These are phyloP conservation scores for Hyaloraphidium curvatum DNA, from an alignment of 192 early-diverging fungal genomes.

Conservation along the genomic window DNA sequence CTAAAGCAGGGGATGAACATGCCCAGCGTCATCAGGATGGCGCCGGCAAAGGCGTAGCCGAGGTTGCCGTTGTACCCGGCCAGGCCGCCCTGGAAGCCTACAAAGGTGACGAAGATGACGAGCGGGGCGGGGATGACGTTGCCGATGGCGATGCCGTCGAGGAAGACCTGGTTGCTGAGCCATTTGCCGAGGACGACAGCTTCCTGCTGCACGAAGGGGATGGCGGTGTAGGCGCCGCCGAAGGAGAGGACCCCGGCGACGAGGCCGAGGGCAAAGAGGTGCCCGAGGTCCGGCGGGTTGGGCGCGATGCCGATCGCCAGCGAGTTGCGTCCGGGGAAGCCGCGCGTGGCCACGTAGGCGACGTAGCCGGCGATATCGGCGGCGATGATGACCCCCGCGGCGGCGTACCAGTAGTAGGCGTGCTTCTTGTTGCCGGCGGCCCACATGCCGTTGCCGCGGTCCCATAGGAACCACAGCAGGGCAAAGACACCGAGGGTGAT, in stretches of 20 bases:
- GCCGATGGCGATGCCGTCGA: slow-evolving; percentile 28
- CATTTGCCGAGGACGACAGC: slow-evolving; percentile 27
- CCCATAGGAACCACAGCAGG: slow-evolving; percentile 12
- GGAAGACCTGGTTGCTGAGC: slow-evolving; percentile 23
- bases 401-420: slow-evolving; percentile 8
- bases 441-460: no score
- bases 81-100: slow-evolving; percentile 4
- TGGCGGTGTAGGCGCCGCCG: slow-evolving; percentile 33
- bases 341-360: slow-evolving; percentile 17
- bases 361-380: slow-evolving; percentile 16
- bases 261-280: slow-evolving; percentile 24
- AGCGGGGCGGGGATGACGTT: slow-evolving; percentile 26
- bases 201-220: slow-evolving; percentile 32
- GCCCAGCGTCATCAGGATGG: slow-evolving; percentile 13
- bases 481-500: slow-evolving; percentile 29
- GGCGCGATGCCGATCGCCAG: slow-evolving; percentile 21
- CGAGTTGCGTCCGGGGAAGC: slow-evolving; percentile 18
- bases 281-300: slow-evolving; percentile 14
- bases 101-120: slow-evolving; percentile 27
- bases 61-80: slow-evolving; percentile 1
- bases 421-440: no score
- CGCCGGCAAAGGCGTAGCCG: slow-evolving; percentile 13
- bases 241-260: slow-evolving; percentile 25
- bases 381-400: slow-evolving; percentile 9
- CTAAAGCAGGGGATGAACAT: slow-evolving; percentile 18